phyloP scores from a whole-genome alignment of 306 rosid species.

The Coriaria nepalensis region DNA sequence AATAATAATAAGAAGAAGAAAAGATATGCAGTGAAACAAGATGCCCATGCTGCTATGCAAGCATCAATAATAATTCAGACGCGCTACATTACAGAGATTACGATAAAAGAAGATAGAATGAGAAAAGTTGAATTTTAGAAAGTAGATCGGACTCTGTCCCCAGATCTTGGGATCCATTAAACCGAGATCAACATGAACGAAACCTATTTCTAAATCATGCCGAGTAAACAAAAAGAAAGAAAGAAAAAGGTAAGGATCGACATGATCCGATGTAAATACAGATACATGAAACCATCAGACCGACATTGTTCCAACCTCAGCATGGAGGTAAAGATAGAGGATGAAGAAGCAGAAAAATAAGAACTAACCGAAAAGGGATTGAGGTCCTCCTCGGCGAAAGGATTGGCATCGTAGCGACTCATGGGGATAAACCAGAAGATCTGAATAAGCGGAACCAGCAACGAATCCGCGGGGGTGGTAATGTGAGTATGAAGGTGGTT shows the following conservation, averaged over 20 bases:
- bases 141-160: no score
- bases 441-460: constrained; percentile 2
- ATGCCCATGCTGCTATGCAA: no score
- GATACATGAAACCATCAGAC: background rate
- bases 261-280: background rate
- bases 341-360: constrained; percentile 3
- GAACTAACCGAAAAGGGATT: constrained; percentile 54
- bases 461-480: background rate
- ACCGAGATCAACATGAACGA: no score
- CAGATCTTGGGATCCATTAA: no score
- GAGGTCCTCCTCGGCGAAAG: constrained; percentile 41
- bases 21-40: constrained; percentile 7
- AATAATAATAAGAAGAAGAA: background rate
- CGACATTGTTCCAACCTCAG: background rate
- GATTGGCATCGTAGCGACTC: constrained; percentile 57
- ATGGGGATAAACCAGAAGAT: constrained; percentile 23
- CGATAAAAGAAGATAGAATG: no score
- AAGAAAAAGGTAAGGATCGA: no score
- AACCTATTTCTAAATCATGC: no score
- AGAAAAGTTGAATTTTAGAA: no score
- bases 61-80: no score
- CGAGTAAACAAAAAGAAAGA: no score
- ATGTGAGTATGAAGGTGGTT: background rate
- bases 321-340: background rate
- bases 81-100: no score